Evolutionary conservation across 1,139 yeast genomes (phyloP), one percentile per base, ranked within the genome.

Genomic region (Scheffersomyces insectosa): DNA sequence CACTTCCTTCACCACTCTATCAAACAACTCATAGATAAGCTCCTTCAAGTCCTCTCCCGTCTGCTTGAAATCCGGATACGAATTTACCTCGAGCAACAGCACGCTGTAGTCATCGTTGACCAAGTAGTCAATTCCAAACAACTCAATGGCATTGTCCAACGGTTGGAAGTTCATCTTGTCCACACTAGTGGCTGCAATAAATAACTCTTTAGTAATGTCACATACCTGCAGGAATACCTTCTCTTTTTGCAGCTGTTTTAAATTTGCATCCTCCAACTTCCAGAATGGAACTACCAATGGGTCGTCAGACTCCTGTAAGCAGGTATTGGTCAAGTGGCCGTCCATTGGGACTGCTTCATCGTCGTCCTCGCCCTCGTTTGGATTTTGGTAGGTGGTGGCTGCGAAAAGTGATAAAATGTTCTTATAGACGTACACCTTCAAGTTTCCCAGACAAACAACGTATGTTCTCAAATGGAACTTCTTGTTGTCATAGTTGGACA

Each of bases 11-110:
- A 77, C 74, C 3, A 78, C 75, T 12, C 73, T 69, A 32, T 72
- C 79, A 53, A 85, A 84, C 37, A 86, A 66, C 35, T 74, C 82
- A 52, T 72, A 72, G 28, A 93, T 88, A 25, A 91, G 57, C 1
- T 57, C 70, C 57, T 85, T 86, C 55, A 93, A 72, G 5, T 78
- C 84, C 14, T 70, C 79, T 10, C 99, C 99, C 0, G 98, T 93
- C 65, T 93, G 99, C 59, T 90, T 90, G 66, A 93, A 93, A 60
- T 93, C 99, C 1, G 99, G 99, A 60, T 86, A 93, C 8, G 98
- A 85, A 59, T 93, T 93, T 38, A 90, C 88, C 62, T 93, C 99
- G 33, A 93, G 68, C 35, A 93, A 63, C 38, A 72, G 72, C 3
- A 87, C 93, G 8, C 70, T 59, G 28, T 64, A 61, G 35, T 81